Percentiles rank a stretch among this genome's conserved stretches.
These are phyloP conservation scores for Gonapodya prolifera DNA, from an alignment of 192 early-diverging fungal genomes.

Conservation along the genomic window DNA sequence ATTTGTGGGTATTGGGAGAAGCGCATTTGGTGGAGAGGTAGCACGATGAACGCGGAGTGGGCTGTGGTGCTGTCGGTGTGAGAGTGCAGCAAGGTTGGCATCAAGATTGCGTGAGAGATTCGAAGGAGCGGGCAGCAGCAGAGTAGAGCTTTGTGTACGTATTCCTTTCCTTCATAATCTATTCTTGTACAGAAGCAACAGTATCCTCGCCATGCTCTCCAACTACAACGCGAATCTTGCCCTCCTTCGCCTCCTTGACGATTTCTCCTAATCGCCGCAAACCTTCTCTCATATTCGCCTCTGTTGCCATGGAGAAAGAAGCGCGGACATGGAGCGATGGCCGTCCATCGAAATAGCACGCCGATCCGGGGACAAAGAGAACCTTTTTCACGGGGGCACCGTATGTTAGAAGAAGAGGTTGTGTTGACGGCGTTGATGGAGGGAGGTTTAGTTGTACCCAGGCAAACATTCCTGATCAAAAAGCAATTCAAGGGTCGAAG, in stretches of 20 bases:
- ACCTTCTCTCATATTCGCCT: constrained; percentile 45
- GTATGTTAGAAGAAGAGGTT: constrained; percentile 41
- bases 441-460: constrained; percentile 49
- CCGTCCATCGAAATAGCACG: constrained; percentile 23
- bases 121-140: too few relatives aligned
- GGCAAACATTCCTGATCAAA: constrained; percentile 88
- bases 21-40: too few relatives aligned
- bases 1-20: too few relatives aligned
- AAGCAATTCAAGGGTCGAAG: too few relatives aligned
- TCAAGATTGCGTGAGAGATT: too few relatives aligned
- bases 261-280: constrained; percentile 43
- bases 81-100: too few relatives aligned
- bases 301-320: constrained; percentile 52
- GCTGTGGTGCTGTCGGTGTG: too few relatives aligned
- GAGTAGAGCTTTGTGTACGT: too few relatives aligned
- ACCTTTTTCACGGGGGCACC: constrained; percentile 51
- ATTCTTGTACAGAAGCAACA: too few relatives aligned
- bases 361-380: constrained; percentile 53
- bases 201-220: too few relatives aligned
- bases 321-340: constrained; percentile 47
- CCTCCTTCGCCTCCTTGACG: constrained; percentile 11
- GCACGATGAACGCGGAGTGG: too few relatives aligned
- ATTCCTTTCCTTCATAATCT: too few relatives aligned
- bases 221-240: neutral
- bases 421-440: constrained; percentile 10